Conservation (phyloP, 805 yeast genomes). For the Zygotorulaspora chibaensis region DNA sequence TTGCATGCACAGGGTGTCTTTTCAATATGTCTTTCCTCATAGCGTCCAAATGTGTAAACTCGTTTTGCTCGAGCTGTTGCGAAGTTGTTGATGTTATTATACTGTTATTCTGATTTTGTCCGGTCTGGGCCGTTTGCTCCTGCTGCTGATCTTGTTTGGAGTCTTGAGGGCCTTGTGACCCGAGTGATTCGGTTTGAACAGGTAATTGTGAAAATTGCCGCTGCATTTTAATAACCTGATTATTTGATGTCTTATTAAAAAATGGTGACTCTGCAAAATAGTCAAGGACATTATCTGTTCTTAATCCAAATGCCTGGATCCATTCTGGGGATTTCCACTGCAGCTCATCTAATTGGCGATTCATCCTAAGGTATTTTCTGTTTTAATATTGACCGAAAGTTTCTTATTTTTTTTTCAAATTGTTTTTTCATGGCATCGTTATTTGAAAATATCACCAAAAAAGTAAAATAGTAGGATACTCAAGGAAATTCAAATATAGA, state of each 20-base stretch:
- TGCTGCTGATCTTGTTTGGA: constrained; percentile 6
- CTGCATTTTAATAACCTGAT: constrained; percentile 94
- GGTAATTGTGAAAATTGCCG: constrained; percentile 54
- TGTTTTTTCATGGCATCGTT: background rate
- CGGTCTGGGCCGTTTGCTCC: background rate
- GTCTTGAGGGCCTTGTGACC: background rate
- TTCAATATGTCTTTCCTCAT: constrained; percentile 22
- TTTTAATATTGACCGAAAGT: too few relatives aligned
- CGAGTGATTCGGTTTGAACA: constrained; percentile 3
- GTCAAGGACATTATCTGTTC: constrained; percentile 86
- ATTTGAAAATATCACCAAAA: too few relatives aligned
- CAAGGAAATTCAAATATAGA: too few relatives aligned
- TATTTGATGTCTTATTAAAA: constrained; percentile 88
- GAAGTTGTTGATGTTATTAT: constrained; percentile 5
- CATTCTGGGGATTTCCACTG: constrained; percentile 98
- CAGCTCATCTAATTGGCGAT: constrained; percentile 63
- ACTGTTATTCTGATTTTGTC: constrained; percentile 3
- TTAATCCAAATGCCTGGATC: constrained; percentile 83
- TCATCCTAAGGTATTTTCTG: constrained; percentile 11
- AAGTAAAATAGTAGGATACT: too few relatives aligned
- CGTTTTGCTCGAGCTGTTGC: constrained; percentile 11
- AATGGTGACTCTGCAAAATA: constrained; percentile 93
- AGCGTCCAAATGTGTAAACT: constrained; percentile 23
- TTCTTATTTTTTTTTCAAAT: background rate
- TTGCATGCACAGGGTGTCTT: constrained; percentile 32